Conservation (phyloP, 2,329 filamentous ascomycete genomes). For the Chaetomium sp. region DNA sequence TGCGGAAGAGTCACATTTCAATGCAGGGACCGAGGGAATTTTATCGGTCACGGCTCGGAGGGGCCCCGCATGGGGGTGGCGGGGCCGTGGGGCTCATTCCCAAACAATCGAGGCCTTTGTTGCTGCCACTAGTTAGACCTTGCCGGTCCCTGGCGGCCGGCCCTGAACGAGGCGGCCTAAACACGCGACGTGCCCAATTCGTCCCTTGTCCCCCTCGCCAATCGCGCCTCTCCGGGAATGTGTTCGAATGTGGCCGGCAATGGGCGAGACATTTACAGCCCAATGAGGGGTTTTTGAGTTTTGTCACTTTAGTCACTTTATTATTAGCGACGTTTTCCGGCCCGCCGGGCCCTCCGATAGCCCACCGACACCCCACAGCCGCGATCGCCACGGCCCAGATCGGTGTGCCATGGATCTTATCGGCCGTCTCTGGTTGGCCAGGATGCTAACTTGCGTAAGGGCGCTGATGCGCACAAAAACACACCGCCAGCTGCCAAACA, state of each 20-base stretch:
- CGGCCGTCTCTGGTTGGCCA: constrained; percentile 17
- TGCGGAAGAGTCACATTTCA: constrained; percentile 20
- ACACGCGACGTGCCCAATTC: constrained; percentile 16
- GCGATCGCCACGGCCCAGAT: constrained; percentile 21
- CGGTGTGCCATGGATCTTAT: constrained; percentile 2
- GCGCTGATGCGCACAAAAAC: constrained; percentile 15
- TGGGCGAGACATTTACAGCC: constrained; percentile 3
- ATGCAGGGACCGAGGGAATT: constrained; percentile 25
- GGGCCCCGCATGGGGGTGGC: constrained; percentile 21
- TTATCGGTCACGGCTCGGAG: constrained; percentile 24
- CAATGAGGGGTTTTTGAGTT: constrained; percentile 19
- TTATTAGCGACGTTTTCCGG: constrained; percentile 21
- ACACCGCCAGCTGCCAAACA: constrained; percentile 15
- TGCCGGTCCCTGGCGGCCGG: not conserved
- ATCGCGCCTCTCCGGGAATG: not conserved
- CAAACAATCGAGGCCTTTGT: constrained; percentile 17
- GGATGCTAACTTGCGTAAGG: constrained; percentile 7
- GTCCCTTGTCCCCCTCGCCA: not conserved
- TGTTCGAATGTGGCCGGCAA: constrained; percentile 5
- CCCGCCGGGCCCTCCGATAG: constrained; percentile 22
- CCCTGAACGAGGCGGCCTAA: not conserved
- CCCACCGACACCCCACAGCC: constrained; percentile 19
- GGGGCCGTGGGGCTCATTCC: constrained; percentile 19
- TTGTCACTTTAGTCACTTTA: constrained; percentile 13
- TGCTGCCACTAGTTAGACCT: not conserved